These are phyloP conservation scores for Hypoxylon sp. DNA, from an alignment of 2,329 filamentous ascomycete genomes.

Conservation along the genomic window DNA sequence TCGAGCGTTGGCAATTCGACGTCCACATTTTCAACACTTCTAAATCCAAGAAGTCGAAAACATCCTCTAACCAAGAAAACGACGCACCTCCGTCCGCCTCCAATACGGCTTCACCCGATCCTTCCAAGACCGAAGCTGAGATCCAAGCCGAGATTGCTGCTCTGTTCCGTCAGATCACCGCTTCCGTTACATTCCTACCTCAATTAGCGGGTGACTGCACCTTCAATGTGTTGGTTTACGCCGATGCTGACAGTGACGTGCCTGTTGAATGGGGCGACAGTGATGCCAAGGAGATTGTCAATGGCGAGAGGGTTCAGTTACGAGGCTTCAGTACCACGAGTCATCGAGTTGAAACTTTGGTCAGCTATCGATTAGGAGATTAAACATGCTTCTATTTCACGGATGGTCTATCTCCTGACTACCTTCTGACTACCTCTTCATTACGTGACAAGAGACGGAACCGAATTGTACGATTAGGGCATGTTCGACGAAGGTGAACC, in stretches of 20 bases:
- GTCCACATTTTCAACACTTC: constrained; percentile 63
- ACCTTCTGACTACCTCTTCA: no score
- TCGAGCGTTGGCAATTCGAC: constrained; percentile 98
- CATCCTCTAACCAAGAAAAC: constrained; percentile 78
- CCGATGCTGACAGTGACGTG: constrained; percentile 95
- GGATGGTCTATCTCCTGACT: not conserved
- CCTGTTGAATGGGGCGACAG: constrained; percentile 99
- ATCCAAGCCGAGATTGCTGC: constrained; percentile 97
- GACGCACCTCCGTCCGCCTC: constrained; percentile 52
- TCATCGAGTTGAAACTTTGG: constrained; percentile 93
- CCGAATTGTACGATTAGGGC: constrained; percentile 9
- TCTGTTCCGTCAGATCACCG: constrained; percentile 97
- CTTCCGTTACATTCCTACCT: constrained; percentile 95
- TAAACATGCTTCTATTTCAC: constrained; percentile 45
- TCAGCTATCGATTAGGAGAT: constrained; percentile 83
- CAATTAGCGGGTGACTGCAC: constrained; percentile 96
- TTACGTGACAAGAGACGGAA: not conserved
- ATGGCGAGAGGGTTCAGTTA: constrained; percentile 94
- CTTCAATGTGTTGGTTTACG: constrained; percentile 98
- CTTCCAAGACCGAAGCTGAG: constrained; percentile 90
- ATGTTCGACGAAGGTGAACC: constrained; percentile 3
- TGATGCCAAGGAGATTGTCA: constrained; percentile 95
- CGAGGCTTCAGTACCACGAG: constrained; percentile 96
- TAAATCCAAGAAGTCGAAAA: constrained; percentile 57
- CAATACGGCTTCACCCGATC: constrained; percentile 50